Conservation (phyloP, 306 rosid species). For the Malus asiatica region DNA sequence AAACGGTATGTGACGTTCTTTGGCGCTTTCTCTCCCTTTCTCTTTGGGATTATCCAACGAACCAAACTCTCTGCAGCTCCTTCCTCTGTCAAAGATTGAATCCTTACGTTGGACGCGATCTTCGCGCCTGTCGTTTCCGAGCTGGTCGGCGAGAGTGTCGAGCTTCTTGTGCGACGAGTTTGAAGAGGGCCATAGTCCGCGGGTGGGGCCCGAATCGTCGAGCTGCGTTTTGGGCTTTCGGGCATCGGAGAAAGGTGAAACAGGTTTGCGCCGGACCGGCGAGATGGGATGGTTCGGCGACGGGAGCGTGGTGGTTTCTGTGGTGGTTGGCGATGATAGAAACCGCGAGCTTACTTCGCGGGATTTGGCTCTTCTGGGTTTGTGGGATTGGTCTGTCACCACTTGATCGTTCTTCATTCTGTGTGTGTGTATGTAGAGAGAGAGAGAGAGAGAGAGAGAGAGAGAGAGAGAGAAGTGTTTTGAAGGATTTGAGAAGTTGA, state of each 20-base stretch:
- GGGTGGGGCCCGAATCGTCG: conserved; percentile 31
- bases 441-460: background rate
- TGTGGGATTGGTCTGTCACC: conserved; percentile 32
- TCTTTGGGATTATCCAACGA: conserved; percentile 24
- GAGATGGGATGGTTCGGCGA: conserved; percentile 37
- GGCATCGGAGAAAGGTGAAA: conserved; percentile 4
- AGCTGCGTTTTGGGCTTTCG: conserved; percentile 18
- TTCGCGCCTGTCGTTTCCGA: conserved; percentile 46
- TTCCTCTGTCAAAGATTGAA: conserved; percentile 13
- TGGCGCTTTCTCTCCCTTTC: conserved; percentile 1
- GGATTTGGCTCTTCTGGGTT: conserved; percentile 32
- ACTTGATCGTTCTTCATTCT: conserved; percentile 29
- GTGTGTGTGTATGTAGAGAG: too few relatives aligned
- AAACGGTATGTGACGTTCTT: conserved; percentile 38
- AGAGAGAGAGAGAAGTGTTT: background rate
- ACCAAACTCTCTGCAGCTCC: conserved; percentile 22
- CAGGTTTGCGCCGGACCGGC: conserved; percentile 32
- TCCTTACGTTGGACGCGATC: conserved; percentile 26
- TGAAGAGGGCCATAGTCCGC: conserved; percentile 68
- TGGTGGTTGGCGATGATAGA: conserved; percentile 33
- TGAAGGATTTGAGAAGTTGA: background rate
- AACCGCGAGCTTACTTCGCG: conserved; percentile 55
- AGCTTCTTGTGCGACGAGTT: conserved; percentile 17
- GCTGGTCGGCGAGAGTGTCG: conserved; percentile 60
- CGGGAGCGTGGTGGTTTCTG: conserved; percentile 22